Evolutionary conservation across 2,329 filamentous ascomycete genomes (phyloP), one percentile per base, ranked within the genome.

Genomic region (Colletotrichum sp.): DNA sequence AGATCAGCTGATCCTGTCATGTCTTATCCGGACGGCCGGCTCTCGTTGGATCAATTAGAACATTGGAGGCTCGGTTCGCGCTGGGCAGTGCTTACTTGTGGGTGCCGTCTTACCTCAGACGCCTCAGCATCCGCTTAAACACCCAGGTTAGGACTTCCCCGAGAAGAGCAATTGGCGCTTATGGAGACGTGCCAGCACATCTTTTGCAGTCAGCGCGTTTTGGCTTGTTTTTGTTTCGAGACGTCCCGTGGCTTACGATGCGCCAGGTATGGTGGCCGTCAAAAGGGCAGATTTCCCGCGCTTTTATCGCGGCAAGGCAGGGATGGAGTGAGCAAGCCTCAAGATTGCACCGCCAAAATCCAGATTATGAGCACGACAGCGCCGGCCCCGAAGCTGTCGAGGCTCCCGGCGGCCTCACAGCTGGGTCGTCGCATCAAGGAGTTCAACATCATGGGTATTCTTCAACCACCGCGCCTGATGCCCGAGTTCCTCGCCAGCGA

Each of bases 31-130:
- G 43, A 29, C 43, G 18, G 27, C 12, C 29, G 15, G 34, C 21
- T n/a, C 18, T 29, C 24, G 21, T 27, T 61, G 33, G 59, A 43
- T 11, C 15, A 43, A 57, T 62, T 13, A 55, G 15, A 38, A 38
- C 36, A 31, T 21, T 13, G 27, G 47, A 31, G 54, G 43, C 38
- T 27, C 34, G 33, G 34, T 18, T 18, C 62, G 24, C 67, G 54
- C 54, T 54, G 13, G 59, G 54, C 54, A 63, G 68, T 58, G 72
- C 72, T 74, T 74, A 74, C 72, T 58, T 66, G 62, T 31, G 57
- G 72, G 62, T 21, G 47, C 21, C 63, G 72, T 72, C 72, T 74
- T 66, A 74, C 72, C 58, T 74, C 72, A 74, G 68, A 71, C 36
- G 55, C 27, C 12, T 61, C 27, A 34, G 24, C 57, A 29, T 61